These are phyloP conservation scores for Calocybe gangraenosa DNA, from an alignment of 768 basidiomycete genomes.

Conservation along the genomic window DNA sequence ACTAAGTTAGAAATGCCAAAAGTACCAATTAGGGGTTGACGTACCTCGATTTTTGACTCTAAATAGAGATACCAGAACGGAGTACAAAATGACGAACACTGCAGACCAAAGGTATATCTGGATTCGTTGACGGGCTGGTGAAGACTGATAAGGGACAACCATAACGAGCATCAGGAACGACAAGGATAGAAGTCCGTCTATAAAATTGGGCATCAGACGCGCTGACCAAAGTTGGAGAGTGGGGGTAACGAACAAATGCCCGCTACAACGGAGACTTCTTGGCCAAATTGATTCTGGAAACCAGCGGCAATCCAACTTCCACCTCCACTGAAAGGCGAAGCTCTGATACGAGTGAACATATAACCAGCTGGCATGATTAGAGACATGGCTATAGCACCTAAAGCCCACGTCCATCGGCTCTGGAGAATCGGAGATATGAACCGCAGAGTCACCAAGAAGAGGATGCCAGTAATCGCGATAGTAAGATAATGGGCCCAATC, in stretches of 20 bases:
- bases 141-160: conserved; percentile 73
- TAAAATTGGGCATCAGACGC: not conserved
- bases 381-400: conserved; percentile 48
- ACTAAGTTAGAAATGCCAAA: not conserved
- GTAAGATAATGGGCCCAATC: conserved; percentile 61
- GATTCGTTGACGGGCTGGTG: conserved; percentile 69
- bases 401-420: conserved; percentile 78
- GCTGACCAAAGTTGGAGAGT: not conserved
- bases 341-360: conserved; percentile 96
- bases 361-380: conserved; percentile 89
- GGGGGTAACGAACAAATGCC: conserved; percentile 66
- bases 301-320: conserved; percentile 85
- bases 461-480: conserved; percentile 39
- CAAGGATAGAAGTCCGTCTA: conserved; percentile 80
- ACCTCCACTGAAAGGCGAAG: conserved; percentile 60
- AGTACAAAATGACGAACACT: conserved; percentile 81
- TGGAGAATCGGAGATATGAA: conserved; percentile 62
- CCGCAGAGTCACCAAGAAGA: conserved; percentile 46
- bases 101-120: conserved; percentile 89
- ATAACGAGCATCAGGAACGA: conserved; percentile 79
- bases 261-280: conserved; percentile 87
- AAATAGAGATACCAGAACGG: conserved; percentile 83
- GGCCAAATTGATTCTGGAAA: conserved; percentile 86
- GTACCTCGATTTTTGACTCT: conserved; percentile 85
- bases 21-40: conserved; percentile 15